Percentiles rank a stretch among this genome's conserved stretches.
Conservation (phyloP, 2,329 filamentous ascomycete species). For the Acarospora socialis region DNA sequence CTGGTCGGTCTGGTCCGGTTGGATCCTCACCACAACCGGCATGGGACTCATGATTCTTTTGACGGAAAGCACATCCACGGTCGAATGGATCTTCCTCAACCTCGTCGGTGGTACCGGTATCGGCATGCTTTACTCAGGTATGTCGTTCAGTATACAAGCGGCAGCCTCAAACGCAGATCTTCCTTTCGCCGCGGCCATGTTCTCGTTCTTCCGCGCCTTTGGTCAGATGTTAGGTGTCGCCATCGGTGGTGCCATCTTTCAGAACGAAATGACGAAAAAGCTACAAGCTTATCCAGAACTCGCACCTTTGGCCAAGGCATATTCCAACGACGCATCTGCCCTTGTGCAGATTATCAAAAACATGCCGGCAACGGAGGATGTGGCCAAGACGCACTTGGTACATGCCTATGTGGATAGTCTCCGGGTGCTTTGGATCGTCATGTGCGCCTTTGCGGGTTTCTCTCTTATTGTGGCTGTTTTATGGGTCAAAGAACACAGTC, state of each 20-base stretch:
- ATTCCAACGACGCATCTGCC: constrained; percentile 17
- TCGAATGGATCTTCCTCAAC: constrained; percentile 15
- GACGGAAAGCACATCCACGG: constrained; percentile 11
- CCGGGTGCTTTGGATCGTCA: constrained; percentile 19
- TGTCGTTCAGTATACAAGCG: constrained; percentile 43
- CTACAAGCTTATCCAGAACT: constrained; percentile 14
- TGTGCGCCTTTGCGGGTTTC: constrained; percentile 18
- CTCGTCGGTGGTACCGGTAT: constrained; percentile 40
- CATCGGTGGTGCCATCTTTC: constrained; percentile 16
- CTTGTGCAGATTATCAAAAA: constrained; percentile 17
- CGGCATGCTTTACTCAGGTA: constrained; percentile 44
- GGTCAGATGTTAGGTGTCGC: constrained; percentile 17
- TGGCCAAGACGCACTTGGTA: constrained; percentile 12
- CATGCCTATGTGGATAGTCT: constrained; percentile 18
- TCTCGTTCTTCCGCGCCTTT: constrained; percentile 17
- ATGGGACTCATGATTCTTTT: constrained; percentile 29
- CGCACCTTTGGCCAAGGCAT: constrained; percentile 13
- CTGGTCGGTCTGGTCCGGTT: constrained; percentile 47
- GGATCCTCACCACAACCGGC: constrained; percentile 44
- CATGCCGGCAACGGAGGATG: constrained; percentile 12
- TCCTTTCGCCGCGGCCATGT: constrained; percentile 40
- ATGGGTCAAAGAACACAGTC: constrained; percentile 9
- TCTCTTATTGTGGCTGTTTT: constrained; percentile 17
- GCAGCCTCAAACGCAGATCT: constrained; percentile 36
- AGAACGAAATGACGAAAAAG: constrained; percentile 15